phyloP scores from a whole-genome alignment of 2,329 filamentous ascomycete species.

The Fusarium tjaetaba region DNA sequence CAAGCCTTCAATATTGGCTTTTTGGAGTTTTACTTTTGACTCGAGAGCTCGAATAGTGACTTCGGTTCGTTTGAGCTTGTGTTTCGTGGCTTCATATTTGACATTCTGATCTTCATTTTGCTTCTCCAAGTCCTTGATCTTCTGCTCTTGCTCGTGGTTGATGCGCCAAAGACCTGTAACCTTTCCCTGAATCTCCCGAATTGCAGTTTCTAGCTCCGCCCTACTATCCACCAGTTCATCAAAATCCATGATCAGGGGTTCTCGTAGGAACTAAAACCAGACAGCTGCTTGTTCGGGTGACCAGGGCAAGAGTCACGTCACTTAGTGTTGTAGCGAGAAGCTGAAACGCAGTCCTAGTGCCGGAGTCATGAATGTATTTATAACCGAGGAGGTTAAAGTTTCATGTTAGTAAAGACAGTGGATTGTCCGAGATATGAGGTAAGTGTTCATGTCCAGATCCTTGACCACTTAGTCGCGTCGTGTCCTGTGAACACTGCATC shows the following conservation, averaged over 20 bases:
- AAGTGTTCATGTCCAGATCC: fast-evolving
- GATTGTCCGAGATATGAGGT: neutral
- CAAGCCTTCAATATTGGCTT: neutral
- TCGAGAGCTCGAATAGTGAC: neutral
- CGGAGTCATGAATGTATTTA: neutral
- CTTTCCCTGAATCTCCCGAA: neutral
- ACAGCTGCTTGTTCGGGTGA: too few species aligned
- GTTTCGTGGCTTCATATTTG: too few species aligned
- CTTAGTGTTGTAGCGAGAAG: neutral
- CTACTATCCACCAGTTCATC: neutral
- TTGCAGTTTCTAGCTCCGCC: neutral
- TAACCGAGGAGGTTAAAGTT: fast-evolving
- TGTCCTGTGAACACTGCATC: neutral
- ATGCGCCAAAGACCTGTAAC: neutral
- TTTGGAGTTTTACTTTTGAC: neutral
- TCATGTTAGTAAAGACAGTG: fast-evolving
- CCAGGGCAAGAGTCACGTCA: neutral
- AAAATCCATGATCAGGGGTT: neutral
- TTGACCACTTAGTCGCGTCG: neutral
- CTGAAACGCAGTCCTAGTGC: neutral
- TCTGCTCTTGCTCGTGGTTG: neutral
- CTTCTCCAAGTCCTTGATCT: neutral
- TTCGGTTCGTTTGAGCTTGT: fast-evolving
- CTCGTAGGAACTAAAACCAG: too few species aligned
- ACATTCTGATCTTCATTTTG: too few species aligned